These are phyloP conservation scores for Trichosanthes truncata DNA, from an alignment of 306 rosid genomes.

Conservation along the genomic window DNA sequence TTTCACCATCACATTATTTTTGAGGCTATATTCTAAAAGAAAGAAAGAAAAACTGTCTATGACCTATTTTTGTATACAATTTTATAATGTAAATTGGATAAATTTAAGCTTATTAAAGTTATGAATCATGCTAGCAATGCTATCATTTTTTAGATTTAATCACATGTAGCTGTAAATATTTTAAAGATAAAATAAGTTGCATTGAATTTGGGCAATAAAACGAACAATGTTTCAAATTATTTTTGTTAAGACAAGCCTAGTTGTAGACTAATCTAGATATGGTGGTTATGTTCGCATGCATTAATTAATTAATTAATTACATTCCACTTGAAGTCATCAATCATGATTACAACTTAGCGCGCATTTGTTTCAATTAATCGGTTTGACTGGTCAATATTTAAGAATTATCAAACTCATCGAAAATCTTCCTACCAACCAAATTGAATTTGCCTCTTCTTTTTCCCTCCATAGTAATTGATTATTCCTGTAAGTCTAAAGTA, in stretches of 20 bases:
- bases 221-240: not conserved
- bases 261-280: not conserved
- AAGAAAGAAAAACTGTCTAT: no score
- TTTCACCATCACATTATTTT: no score
- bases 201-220: not conserved
- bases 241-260: not conserved
- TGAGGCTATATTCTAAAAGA: no score
- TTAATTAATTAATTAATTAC: not conserved
- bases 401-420: not conserved
- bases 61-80: no score
- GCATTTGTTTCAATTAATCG: not conserved
- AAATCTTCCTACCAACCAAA: not conserved
- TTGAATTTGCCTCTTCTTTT: not conserved
- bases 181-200: not conserved
- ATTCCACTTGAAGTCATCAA: not conserved
- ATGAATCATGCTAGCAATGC: not conserved
- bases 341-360: not conserved
- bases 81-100: no score
- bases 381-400: constrained; percentile 1
- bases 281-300: not conserved
- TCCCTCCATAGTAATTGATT: not conserved
- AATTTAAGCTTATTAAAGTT: not conserved
- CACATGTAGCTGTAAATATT: not conserved
- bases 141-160: not conserved
- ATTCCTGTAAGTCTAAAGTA: not conserved